phyloP scores from a whole-genome alignment of 2,329 filamentous ascomycete species.

The Lachnellula suecica region DNA sequence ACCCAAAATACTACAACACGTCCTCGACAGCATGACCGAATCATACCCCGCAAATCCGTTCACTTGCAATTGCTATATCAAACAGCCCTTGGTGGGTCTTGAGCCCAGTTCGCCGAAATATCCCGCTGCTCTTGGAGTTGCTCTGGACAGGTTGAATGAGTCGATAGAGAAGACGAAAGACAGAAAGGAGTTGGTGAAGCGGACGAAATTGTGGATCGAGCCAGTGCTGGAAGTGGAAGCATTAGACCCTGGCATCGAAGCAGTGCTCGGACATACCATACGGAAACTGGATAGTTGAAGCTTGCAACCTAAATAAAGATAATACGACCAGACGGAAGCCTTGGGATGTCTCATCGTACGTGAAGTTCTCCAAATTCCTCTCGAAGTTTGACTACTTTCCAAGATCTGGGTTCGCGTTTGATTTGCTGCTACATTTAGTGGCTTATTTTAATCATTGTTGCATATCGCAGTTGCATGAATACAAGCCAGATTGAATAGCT shows the following conservation, averaged over 20 bases:
- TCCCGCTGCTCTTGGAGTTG: slow-evolving; percentile 66
- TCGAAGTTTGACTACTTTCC: too few species aligned
- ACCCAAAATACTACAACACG: slow-evolving; percentile 68
- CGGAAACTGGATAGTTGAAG: slow-evolving; percentile 24
- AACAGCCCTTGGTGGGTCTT: slow-evolving; percentile 67
- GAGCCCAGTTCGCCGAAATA: slow-evolving; percentile 66
- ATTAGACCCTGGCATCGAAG: slow-evolving; percentile 55
- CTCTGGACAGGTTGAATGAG: slow-evolving; percentile 61
- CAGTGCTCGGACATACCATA: slow-evolving; percentile 51
- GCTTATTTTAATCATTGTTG: too few species aligned
- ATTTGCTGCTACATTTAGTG: too few species aligned
- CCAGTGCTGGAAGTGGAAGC: slow-evolving; percentile 46
- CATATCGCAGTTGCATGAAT: too few species aligned
- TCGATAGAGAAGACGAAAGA: slow-evolving; percentile 45
- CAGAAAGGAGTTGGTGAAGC: slow-evolving; percentile 44
- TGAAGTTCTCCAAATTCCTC: too few species aligned
- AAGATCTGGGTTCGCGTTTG: too few species aligned
- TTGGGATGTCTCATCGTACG: too few species aligned
- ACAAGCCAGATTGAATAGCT: too few species aligned
- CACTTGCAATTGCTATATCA: slow-evolving; percentile 70
- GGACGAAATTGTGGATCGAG: slow-evolving; percentile 54
- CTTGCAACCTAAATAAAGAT: too few species aligned
- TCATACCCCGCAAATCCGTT: slow-evolving; percentile 59
- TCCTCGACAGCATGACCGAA: slow-evolving; percentile 63
- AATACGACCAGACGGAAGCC: too few species aligned